phyloP scores from a whole-genome alignment of 2,329 filamentous ascomycete species.

The Ascochyta viciae-villosae region DNA sequence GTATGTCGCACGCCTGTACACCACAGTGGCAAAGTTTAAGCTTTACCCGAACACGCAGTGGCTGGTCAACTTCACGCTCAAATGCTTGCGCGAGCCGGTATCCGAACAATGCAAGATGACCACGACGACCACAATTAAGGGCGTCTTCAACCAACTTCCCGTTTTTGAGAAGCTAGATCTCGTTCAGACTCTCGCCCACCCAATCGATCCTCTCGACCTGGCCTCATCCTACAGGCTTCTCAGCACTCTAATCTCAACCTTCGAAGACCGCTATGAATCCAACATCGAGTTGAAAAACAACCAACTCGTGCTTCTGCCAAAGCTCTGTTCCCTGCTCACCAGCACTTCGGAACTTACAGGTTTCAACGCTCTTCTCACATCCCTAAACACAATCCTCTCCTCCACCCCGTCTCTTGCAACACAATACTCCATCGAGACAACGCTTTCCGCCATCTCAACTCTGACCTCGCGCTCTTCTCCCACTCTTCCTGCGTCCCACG shows the following conservation, averaged over 20 bases:
- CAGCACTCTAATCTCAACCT: conserved; percentile 34
- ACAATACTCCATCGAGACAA: conserved; percentile 54
- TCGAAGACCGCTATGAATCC: conserved; percentile 35
- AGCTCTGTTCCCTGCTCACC: conserved; percentile 30
- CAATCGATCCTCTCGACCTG: conserved; percentile 11
- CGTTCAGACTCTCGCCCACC: conserved; percentile 21
- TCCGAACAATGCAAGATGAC: conserved; percentile 15
- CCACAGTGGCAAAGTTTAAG: conserved; percentile 31
- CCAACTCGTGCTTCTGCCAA: conserved; percentile 38
- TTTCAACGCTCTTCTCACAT: conserved; percentile 59
- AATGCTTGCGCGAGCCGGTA: conserved; percentile 26
- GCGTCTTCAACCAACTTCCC: conserved; percentile 24
- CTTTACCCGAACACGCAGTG: conserved; percentile 30
- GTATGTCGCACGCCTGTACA: conserved; percentile 30
- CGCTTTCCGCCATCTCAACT: conserved; percentile 46
- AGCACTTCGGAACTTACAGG: conserved; percentile 62
- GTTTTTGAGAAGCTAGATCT: conserved; percentile 32
- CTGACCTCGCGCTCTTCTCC: conserved; percentile 44
- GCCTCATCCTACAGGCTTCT: conserved; percentile 33
- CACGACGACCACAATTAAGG: conserved; percentile 21
- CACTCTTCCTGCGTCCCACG: conserved; percentile 30
- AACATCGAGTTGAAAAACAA: conserved; percentile 32
- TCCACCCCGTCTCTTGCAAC: conserved; percentile 50
- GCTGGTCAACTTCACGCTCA: conserved; percentile 34
- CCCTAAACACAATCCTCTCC: conserved; percentile 54